Evolutionary conservation across 306 rosid genomes (phyloP).

Genomic region (Gastrolobium bilobum): DNA sequence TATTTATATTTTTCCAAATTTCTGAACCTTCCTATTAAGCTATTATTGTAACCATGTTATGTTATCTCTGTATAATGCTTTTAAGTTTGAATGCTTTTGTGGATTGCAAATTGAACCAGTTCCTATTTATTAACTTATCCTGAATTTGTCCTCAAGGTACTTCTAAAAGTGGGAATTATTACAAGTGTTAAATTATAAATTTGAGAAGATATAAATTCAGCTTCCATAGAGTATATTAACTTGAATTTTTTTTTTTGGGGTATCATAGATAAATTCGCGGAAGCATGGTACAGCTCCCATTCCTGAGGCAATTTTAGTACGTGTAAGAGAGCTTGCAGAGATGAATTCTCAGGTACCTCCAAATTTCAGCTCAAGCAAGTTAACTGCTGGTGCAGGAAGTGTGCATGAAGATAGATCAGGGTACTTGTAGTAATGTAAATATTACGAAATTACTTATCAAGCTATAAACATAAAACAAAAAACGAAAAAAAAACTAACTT

Average conservation of each 20-base stretch:
- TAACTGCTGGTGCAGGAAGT: constrained; percentile 54
- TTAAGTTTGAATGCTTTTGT: background rate
- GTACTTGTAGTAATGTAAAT: constrained; percentile 83
- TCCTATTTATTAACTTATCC: constrained; percentile 11
- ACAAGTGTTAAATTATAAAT: background rate
- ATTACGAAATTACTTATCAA: constrained; percentile 51
- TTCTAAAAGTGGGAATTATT: constrained; percentile 7
- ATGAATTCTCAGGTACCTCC: constrained; percentile 79
- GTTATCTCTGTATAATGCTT: background rate
- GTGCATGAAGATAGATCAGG: constrained; percentile 61
- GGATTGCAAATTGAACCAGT: constrained; percentile 2
- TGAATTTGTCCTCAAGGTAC: constrained; percentile 12
- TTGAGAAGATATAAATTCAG: constrained; percentile 10
- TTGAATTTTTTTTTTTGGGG: background rate
- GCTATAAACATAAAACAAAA: constrained; percentile 40
- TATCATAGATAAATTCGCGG: constrained; percentile 73
- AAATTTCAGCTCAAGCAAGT: constrained; percentile 64
- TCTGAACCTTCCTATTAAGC: constrained; percentile 3
- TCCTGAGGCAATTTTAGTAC: constrained; percentile 73
- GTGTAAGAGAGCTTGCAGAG: constrained; percentile 93
- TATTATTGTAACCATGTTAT: background rate
- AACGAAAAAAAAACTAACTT: constrained; percentile 38
- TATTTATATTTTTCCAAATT: background rate
- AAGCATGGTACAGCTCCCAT: constrained; percentile 82
- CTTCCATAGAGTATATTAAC: constrained; percentile 3